A percentile compares a stretch with the other conserved stretches of the same genome.
Conservation (phyloP, 352 stramenopile species). For the Phytophthora hibernalis region DNA sequence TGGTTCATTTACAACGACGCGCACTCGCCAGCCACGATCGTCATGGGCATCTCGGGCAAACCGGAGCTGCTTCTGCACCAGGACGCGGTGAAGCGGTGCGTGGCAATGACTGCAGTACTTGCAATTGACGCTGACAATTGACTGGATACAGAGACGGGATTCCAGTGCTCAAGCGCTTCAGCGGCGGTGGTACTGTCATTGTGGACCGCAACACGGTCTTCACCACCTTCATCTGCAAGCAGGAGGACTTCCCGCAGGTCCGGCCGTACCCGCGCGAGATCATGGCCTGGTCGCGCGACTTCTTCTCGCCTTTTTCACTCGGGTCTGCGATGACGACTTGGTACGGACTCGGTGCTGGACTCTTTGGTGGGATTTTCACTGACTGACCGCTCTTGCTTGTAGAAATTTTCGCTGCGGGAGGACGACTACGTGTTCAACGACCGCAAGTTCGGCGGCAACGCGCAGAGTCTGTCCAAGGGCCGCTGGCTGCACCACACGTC, state of each 20-base stretch:
- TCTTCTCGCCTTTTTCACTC: constrained; percentile 83
- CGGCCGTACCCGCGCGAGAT: constrained; percentile 91
- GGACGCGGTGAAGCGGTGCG: constrained; percentile 78
- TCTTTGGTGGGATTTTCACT: neutral
- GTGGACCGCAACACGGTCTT: constrained; percentile 95
- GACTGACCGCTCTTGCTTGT: neutral
- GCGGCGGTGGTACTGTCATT: constrained; percentile 97
- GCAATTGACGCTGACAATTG: neutral
- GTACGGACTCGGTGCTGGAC: constrained; percentile 14
- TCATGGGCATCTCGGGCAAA: constrained; percentile 97
- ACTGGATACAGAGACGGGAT: constrained; percentile 65
- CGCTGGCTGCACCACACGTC: constrained; percentile 98
- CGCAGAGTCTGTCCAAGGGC: constrained; percentile 94
- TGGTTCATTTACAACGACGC: constrained; percentile 87
- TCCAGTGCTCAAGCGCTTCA: constrained; percentile 95
- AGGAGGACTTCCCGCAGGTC: constrained; percentile 76
- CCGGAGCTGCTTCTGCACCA: constrained; percentile 91
- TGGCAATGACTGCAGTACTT: constrained; percentile 23
- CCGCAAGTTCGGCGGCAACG: constrained; percentile 97
- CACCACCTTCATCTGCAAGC: constrained; percentile 92
- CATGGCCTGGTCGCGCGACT: constrained; percentile 92
- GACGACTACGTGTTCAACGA: constrained; percentile 97
- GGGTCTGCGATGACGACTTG: constrained; percentile 45
- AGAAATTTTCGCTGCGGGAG: constrained; percentile 92
- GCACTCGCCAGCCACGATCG: constrained; percentile 81